Conservation (phyloP, 2,329 filamentous ascomycete species). For the Gremmenia infestans region DNA sequence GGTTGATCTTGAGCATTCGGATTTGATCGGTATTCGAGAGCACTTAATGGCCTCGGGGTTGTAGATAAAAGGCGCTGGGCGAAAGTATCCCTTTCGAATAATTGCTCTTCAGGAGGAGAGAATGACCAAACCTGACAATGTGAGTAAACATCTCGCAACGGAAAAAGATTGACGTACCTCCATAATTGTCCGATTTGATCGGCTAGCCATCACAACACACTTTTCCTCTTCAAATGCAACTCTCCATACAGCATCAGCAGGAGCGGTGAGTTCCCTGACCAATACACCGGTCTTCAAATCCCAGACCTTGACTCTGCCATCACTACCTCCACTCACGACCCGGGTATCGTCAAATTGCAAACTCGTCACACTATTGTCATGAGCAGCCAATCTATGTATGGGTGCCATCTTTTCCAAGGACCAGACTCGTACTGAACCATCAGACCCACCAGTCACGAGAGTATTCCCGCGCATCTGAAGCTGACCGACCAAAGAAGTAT, state of each 20-base stretch:
- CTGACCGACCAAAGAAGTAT: conserved; percentile 94
- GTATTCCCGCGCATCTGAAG: conserved; percentile 93
- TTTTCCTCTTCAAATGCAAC: conserved; percentile 99
- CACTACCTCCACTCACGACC: conserved; percentile 92
- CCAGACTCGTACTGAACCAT: conserved; percentile 95
- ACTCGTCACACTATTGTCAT: conserved; percentile 97
- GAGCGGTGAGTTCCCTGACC: conserved; percentile 84
- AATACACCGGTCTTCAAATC: conserved; percentile 87
- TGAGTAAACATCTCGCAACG: conserved; percentile 28
- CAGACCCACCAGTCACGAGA: conserved; percentile 90
- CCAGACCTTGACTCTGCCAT: conserved; percentile 98
- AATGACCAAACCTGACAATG: conserved; percentile 80
- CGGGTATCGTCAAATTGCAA: conserved; percentile 94
- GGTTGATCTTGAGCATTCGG: conserved; percentile 20
- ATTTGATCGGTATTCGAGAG: conserved; percentile 26
- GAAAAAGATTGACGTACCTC: conserved; percentile 60
- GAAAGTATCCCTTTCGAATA: conserved; percentile 36
- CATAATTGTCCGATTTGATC: conserved; percentile 87
- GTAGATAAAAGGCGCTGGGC: conserved; percentile 23
- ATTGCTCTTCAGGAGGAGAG: conserved; percentile 71
- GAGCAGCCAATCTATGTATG: conserved; percentile 89
- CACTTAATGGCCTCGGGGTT: conserved; percentile 28
- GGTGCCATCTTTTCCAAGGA: conserved; percentile 84
- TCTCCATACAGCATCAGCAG: conserved; percentile 93
- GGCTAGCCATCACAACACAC: conserved; percentile 88